phyloP scores from a whole-genome alignment of 176 grass and related monocot genomes.

The Phragmites australis region DNA sequence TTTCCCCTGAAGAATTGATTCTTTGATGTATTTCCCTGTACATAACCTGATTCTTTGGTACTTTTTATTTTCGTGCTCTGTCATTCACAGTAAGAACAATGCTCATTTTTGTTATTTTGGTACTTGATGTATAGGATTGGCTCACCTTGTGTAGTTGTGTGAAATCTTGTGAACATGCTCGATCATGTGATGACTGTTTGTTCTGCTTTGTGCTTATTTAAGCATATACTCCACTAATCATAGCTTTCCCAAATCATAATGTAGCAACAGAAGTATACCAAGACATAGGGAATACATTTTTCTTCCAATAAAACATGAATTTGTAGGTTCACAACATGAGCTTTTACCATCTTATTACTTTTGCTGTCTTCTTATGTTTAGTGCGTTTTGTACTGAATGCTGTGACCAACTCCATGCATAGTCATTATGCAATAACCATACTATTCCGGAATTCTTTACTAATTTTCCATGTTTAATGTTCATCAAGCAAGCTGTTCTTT shows the following conservation, averaged over 20 bases:
- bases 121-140: neutral
- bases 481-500: constrained; percentile 1
- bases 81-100: constrained; percentile 13
- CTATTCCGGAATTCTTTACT: neutral
- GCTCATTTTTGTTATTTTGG: too few relatives aligned
- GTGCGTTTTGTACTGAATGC: neutral
- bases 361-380: neutral
- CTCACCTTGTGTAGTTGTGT: neutral
- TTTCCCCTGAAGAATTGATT: neutral
- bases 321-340: neutral
- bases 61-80: constrained; percentile 19
- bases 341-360: neutral
- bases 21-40: neutral
- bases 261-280: neutral
- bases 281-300: neutral
- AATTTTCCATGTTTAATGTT: neutral
- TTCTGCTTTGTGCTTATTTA: neutral
- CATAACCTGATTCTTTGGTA: neutral
- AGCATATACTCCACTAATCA: neutral
- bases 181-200: neutral
- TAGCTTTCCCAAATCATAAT: neutral
- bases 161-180: neutral
- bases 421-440: neutral
- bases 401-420: neutral
- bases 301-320: constrained; percentile 2